Conservation (phyloP, 495 filamentous ascomycete genomes). For the Trichocladium antarcticum region DNA sequence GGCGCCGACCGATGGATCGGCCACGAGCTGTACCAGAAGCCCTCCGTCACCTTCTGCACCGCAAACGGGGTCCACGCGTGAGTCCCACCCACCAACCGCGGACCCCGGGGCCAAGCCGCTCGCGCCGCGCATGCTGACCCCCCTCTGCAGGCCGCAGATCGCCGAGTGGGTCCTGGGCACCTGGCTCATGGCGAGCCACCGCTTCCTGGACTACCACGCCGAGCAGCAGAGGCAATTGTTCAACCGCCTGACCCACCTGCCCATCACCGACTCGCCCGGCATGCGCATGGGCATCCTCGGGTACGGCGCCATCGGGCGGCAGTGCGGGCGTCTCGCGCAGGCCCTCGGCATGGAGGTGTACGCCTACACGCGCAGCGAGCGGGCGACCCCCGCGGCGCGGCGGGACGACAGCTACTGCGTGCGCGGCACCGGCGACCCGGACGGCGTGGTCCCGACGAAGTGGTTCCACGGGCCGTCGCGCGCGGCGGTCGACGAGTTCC, state of each 20-base stretch:
- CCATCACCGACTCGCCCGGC: constrained; percentile 22
- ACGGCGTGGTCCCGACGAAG: constrained; percentile 54
- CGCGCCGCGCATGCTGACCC: too few relatives aligned
- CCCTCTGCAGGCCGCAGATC: constrained; percentile 26
- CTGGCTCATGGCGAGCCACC: constrained; percentile 27
- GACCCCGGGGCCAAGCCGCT: too few relatives aligned
- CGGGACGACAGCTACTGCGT: constrained; percentile 58
- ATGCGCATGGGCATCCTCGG: constrained; percentile 34
- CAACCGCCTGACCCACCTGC: background rate
- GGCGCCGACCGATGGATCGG: constrained; percentile 26
- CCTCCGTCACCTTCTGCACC: constrained; percentile 23
- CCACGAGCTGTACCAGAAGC: constrained; percentile 22
- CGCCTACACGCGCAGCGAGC: constrained; percentile 64
- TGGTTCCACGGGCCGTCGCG: constrained; percentile 64
- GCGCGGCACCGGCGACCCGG: constrained; percentile 64
- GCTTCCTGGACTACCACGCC: constrained; percentile 17
- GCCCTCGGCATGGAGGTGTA: constrained; percentile 72
- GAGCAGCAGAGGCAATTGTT: constrained; percentile 12
- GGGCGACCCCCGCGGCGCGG: constrained; percentile 42
- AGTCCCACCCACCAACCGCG: background rate
- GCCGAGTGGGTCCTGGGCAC: constrained; percentile 37
- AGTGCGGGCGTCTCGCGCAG: constrained; percentile 55
- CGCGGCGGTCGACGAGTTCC: constrained; percentile 51
- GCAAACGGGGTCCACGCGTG: constrained; percentile 24
- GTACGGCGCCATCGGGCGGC: constrained; percentile 48